A percentile compares a stretch with the other conserved stretches of the same genome.
These are phyloP conservation scores for Xerocomus minutiporus DNA, from an alignment of 1,284 basidiomycete species.

Conservation along the genomic window DNA sequence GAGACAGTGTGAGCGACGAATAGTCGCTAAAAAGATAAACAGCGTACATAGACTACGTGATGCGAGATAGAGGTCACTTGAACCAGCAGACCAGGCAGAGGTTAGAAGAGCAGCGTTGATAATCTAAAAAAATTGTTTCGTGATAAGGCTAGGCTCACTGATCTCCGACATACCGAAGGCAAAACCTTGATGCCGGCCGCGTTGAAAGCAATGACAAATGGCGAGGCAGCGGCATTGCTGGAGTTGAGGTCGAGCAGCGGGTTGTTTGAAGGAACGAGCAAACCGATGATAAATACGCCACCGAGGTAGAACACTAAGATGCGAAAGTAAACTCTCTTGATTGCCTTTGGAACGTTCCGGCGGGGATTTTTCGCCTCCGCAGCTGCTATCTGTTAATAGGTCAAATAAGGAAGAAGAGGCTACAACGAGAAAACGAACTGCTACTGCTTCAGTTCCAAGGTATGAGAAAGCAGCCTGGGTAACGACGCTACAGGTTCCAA, in stretches of 20 bases:
- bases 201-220: conserved; percentile 52
- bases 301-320: conserved; percentile 51
- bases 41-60: conserved; percentile 24
- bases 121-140: conserved; percentile 28
- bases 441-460: conserved; percentile 57
- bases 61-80: conserved; percentile 26
- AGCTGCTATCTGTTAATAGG: conserved; percentile 40
- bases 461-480: conserved; percentile 46
- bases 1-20: background rate
- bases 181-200: conserved; percentile 52
- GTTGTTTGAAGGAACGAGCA: conserved; percentile 48
- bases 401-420: background rate
- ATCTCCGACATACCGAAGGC: conserved; percentile 36
- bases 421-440: conserved; percentile 24
- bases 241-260: conserved; percentile 32
- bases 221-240: conserved; percentile 38
- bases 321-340: conserved; percentile 50
- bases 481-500: conserved; percentile 44
- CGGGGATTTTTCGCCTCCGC: conserved; percentile 40
- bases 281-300: conserved; percentile 46
- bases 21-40: background rate
- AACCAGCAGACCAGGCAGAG: conserved; percentile 53
- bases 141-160: background rate
- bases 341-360: conserved; percentile 39
- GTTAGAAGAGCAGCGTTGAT: conserved; percentile 66